Evolutionary conservation across 1,139 yeast genomes (phyloP).

Genomic region (Suhomyces chickasaworum): DNA sequence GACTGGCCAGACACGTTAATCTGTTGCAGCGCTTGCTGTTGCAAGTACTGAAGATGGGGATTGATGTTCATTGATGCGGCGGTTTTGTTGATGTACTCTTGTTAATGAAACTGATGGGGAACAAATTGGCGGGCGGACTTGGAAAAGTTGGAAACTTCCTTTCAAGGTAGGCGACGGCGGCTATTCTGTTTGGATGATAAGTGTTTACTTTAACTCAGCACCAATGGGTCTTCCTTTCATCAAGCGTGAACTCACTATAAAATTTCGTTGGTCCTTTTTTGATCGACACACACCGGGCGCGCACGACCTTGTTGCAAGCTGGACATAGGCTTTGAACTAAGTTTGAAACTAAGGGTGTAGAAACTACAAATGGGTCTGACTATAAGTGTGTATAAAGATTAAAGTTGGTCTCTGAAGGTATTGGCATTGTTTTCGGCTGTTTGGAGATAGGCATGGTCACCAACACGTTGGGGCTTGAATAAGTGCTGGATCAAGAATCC

Average conservation of each 20-base stretch:
- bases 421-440: slow-evolving; percentile 17
- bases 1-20: slow-evolving; percentile 32
- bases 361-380: background rate
- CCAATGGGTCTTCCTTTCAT: background rate
- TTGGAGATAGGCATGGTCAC: slow-evolving; percentile 48
- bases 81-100: background rate
- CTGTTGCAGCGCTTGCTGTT: slow-evolving; percentile 33
- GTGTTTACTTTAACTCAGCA: slow-evolving; percentile 1
- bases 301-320: slow-evolving; percentile 8
- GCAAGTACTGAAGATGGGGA: slow-evolving; percentile 50
- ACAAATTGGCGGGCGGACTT: background rate
- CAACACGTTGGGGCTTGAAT: slow-evolving; percentile 47
- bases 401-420: slow-evolving; percentile 25
- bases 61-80: slow-evolving; percentile 29
- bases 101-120: background rate
- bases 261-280: slow-evolving; percentile 12
- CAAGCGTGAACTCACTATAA: slow-evolving; percentile 3
- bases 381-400: background rate
- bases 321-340: no score
- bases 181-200: background rate
- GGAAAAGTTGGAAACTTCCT: background rate
- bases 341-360: no score
- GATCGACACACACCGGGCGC: slow-evolving; percentile 9
- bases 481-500: slow-evolving; percentile 51
- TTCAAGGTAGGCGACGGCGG: background rate